These are phyloP conservation scores for Cytospora piceae DNA, from an alignment of 2,329 filamentous ascomycete species.

Conservation along the genomic window DNA sequence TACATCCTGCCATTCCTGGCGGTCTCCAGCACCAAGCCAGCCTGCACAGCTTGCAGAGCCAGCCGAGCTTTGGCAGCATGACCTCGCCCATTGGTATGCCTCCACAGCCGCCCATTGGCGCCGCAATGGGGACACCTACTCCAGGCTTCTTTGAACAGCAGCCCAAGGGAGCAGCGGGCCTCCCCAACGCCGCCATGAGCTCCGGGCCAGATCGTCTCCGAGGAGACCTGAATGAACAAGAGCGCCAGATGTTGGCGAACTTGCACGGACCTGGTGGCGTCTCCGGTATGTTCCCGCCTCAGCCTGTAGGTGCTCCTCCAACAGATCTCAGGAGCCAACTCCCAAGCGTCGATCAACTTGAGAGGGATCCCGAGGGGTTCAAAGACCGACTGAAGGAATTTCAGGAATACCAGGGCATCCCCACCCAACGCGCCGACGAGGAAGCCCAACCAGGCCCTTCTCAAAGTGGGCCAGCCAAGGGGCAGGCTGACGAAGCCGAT, in stretches of 20 bases:
- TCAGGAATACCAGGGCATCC: conserved; percentile 68
- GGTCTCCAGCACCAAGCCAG: conserved; percentile 89
- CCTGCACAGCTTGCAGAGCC: conserved; percentile 92
- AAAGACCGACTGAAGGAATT: conserved; percentile 82
- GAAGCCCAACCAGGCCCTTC: conserved; percentile 35
- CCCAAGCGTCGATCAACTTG: conserved; percentile 54
- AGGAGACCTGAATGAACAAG: conserved; percentile 66
- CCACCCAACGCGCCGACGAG: conserved; percentile 58
- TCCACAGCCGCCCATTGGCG: conserved; percentile 57
- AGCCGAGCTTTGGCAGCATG: conserved; percentile 95
- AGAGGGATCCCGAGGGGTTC: conserved; percentile 61
- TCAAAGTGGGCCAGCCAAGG: conserved; percentile 30
- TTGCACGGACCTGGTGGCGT: conserved; percentile 41
- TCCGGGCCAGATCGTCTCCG: conserved; percentile 58
- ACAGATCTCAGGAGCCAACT: conserved; percentile 50
- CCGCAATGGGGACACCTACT: conserved; percentile 56
- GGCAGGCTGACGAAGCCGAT: conserved; percentile 27
- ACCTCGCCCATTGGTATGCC: conserved; percentile 75
- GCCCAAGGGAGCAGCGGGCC: conserved; percentile 43
- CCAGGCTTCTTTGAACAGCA: conserved; percentile 71
- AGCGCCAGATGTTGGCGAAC: conserved; percentile 57
- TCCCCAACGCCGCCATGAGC: conserved; percentile 48
- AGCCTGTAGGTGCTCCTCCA: conserved; percentile 44
- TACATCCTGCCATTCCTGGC: conserved; percentile 57
- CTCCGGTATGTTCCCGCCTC: conserved; percentile 42